Evolutionary conservation across 2,329 filamentous ascomycete genomes (phyloP).

Genomic region (Tolypocladium cylindrosporum): DNA sequence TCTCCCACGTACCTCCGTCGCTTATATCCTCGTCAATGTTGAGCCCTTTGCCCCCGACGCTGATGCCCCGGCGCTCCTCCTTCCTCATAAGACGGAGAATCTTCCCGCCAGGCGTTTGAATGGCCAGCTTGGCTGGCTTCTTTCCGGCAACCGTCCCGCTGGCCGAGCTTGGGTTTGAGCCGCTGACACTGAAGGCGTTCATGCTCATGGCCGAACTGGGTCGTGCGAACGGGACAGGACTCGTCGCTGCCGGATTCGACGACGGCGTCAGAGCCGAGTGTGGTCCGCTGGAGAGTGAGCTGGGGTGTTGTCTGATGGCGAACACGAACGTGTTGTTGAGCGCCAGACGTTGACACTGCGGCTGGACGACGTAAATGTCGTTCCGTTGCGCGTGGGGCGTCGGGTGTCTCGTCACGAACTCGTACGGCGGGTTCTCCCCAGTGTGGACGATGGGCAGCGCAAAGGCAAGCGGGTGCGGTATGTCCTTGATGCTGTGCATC

Average conservation of each 20-base stretch:
- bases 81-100: conserved; percentile 82
- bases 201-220: conserved; percentile 57
- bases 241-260: conserved; percentile 36
- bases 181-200: conserved; percentile 45
- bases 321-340: conserved; percentile 98
- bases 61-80: conserved; percentile 53
- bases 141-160: conserved; percentile 45
- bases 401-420: conserved; percentile 86
- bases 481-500: conserved; percentile 96
- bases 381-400: conserved; percentile 96
- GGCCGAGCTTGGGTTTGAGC: conserved; percentile 45
- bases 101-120: conserved; percentile 89
- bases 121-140: conserved; percentile 92
- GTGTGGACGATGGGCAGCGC: conserved; percentile 83
- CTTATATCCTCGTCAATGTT: conserved; percentile 45
- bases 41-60: conserved; percentile 30
- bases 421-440: conserved; percentile 87
- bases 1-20: conserved; percentile 75
- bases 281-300: conserved; percentile 32
- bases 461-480: conserved; percentile 83
- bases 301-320: conserved; percentile 82
- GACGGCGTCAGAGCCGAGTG: conserved; percentile 31
- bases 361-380: conserved; percentile 93
- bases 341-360: conserved; percentile 79
- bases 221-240: conserved; percentile 51